phyloP scores from a whole-genome alignment of 176 grass and related monocot genomes.

The Oryza officinalis region DNA sequence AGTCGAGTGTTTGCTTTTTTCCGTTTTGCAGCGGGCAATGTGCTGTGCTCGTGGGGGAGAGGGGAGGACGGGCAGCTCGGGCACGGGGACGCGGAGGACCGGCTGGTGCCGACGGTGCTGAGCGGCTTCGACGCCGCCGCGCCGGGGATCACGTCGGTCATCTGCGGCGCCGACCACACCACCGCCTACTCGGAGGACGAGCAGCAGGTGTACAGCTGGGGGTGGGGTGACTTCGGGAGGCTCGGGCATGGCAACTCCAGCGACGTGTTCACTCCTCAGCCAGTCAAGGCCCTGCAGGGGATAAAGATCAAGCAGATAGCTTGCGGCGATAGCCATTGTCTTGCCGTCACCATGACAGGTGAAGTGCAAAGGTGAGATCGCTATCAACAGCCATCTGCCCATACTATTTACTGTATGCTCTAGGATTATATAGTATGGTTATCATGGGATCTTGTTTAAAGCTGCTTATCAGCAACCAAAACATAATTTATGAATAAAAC shows the following conservation, averaged over 20 bases:
- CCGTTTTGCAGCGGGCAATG: conserved; percentile 66
- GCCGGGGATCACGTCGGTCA: conserved; percentile 66
- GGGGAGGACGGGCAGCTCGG: conserved; percentile 98
- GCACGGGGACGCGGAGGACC: conserved; percentile 93
- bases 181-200: conserved; percentile 83
- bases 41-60: conserved; percentile 94
- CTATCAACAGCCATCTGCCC: not conserved
- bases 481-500: no score
- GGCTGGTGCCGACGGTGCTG: conserved; percentile 77
- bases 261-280: conserved; percentile 94
- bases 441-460: not conserved
- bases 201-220: conserved; percentile 93
- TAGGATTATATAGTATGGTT: not conserved
- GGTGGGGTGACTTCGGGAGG: conserved; percentile 97
- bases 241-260: conserved; percentile 92
- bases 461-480: not conserved
- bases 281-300: conserved; percentile 84
- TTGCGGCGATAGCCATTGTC: conserved; percentile 96
- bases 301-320: conserved; percentile 95
- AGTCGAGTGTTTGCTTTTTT: not conserved
- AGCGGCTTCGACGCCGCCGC: conserved; percentile 51
- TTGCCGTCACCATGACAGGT: conserved; percentile 77
- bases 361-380: conserved; percentile 76
- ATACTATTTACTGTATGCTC: not conserved
- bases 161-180: conserved; percentile 97